Conservation (phyloP, 1,139 yeast genomes). For the Suhomyces anneliseae region DNA sequence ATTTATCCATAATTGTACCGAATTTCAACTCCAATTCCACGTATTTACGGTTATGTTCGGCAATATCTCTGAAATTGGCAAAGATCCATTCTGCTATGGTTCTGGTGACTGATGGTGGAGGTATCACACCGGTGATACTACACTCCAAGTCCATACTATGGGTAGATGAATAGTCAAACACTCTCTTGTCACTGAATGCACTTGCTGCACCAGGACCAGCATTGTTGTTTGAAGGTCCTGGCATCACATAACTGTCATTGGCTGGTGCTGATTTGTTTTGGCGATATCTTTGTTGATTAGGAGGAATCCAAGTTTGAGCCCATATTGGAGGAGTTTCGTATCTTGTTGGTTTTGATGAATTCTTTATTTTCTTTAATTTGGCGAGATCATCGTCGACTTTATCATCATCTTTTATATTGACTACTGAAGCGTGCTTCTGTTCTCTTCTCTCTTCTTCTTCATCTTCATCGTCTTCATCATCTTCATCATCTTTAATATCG, state of each 20-base stretch:
- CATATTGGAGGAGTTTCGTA: conserved; percentile 72
- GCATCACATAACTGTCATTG: conserved; percentile 9
- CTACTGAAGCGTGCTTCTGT: neutral
- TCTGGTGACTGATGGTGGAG: conserved; percentile 80
- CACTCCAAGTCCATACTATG: conserved; percentile 49
- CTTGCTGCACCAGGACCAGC: neutral
- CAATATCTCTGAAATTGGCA: conserved; percentile 69
- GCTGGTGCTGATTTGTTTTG: neutral
- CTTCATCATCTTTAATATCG: conserved; percentile 35
- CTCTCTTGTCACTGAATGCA: conserved; percentile 25
- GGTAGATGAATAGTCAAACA: conserved; percentile 37
- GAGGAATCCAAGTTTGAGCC: conserved; percentile 76
- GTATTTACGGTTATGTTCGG: conserved; percentile 55
- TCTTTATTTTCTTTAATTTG: conserved; percentile 17
- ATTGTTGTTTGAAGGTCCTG: neutral
- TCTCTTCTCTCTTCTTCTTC: neutral
- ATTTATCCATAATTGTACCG: conserved; percentile 72
- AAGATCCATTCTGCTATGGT: conserved; percentile 88
- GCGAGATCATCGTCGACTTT: conserved; percentile 15
- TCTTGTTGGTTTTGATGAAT: conserved; percentile 54
- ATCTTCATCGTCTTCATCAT: conserved; percentile 4
- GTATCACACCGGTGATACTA: conserved; percentile 70
- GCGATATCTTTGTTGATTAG: conserved; percentile 24
- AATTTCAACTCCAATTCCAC: conserved; percentile 83
- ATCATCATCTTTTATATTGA: neutral